These are phyloP conservation scores for Basidioascus undulatus DNA, from an alignment of 768 basidiomycete species.

Conservation along the genomic window DNA sequence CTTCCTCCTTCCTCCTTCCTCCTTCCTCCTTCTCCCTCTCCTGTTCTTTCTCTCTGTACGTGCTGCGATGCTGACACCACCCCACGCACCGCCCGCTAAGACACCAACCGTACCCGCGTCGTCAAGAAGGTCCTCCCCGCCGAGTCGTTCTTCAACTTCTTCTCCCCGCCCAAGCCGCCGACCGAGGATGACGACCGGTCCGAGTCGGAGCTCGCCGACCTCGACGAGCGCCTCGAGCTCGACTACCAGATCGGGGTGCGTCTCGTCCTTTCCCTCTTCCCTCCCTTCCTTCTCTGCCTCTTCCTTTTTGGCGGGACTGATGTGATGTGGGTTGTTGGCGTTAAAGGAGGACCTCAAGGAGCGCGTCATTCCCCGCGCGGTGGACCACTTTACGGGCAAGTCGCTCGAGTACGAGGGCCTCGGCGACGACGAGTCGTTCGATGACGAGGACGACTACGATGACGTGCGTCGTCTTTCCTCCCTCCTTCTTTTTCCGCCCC, in stretches of 20 bases:
- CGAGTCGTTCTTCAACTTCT: slow-evolving; percentile 99
- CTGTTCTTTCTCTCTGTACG: too few species aligned
- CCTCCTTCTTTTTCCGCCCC: slow-evolving; percentile 2
- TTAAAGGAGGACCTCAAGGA: slow-evolving; percentile 98
- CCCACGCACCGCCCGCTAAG: too few species aligned
- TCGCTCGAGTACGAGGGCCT: slow-evolving; percentile 49
- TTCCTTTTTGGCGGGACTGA: too few species aligned
- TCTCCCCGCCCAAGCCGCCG: slow-evolving; percentile 55
- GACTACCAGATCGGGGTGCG: slow-evolving; percentile 96
- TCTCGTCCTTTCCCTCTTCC: too few species aligned
- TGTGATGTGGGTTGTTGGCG: too few species aligned
- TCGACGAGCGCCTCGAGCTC: slow-evolving; percentile 79
- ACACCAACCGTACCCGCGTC: slow-evolving; percentile 25
- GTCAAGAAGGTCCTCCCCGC: slow-evolving; percentile 58
- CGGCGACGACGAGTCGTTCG: slow-evolving; percentile 14
- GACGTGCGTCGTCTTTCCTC: slow-evolving; percentile 15
- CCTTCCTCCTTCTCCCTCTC: background rate
- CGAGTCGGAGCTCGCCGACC: slow-evolving; percentile 35
- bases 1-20: background rate
- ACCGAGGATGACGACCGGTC: slow-evolving; percentile 47
- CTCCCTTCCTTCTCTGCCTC: too few species aligned
- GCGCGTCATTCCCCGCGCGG: slow-evolving; percentile 82
- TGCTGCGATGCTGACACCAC: background rate
- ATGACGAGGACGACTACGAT: slow-evolving; percentile 4
- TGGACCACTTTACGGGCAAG: slow-evolving; percentile 95